These are phyloP conservation scores for Eutrema japonicum DNA, from an alignment of 345 rosid genomes.

Conservation along the genomic window DNA sequence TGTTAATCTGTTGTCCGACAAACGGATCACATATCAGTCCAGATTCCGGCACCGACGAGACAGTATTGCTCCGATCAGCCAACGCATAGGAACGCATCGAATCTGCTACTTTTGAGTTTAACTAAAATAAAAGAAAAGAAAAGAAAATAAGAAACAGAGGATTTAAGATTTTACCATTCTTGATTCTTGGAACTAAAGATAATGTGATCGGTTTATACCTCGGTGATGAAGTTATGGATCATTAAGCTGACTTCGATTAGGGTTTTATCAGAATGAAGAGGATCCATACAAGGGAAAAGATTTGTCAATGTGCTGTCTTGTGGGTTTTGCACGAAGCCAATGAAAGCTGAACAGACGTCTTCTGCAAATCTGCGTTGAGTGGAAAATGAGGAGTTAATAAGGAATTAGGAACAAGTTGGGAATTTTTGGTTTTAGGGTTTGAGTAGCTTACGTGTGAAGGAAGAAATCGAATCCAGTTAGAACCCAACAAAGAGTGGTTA, in stretches of 20 bases:
- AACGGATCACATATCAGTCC: conserved; percentile 66
- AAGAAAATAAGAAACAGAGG: conserved; percentile 13
- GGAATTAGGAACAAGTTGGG: background rate
- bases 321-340: conserved; percentile 54
- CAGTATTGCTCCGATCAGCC: conserved; percentile 10
- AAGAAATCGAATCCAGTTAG: conserved; percentile 71
- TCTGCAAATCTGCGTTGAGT: conserved; percentile 53
- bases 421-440: background rate
- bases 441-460: conserved; percentile 59
- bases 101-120: conserved; percentile 49
- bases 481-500: conserved; percentile 62
- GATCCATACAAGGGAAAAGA: conserved; percentile 59
- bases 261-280: conserved; percentile 46
- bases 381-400: background rate
- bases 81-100: conserved; percentile 31
- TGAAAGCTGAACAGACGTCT: conserved; percentile 63
- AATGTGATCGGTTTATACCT: conserved; percentile 39
- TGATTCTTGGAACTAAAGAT: background rate
- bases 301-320: conserved; percentile 48
- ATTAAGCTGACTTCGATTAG: conserved; percentile 49
- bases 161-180: background rate
- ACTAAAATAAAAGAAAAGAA: conserved; percentile 42
- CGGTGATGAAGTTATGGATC: conserved; percentile 49
- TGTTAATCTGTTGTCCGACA: conserved; percentile 50
- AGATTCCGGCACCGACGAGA: conserved; percentile 11